Base-by-base conservation (phyloP, 2,329 filamentous ascomycete species). In the Colletotrichum zoysiae region DNA sequence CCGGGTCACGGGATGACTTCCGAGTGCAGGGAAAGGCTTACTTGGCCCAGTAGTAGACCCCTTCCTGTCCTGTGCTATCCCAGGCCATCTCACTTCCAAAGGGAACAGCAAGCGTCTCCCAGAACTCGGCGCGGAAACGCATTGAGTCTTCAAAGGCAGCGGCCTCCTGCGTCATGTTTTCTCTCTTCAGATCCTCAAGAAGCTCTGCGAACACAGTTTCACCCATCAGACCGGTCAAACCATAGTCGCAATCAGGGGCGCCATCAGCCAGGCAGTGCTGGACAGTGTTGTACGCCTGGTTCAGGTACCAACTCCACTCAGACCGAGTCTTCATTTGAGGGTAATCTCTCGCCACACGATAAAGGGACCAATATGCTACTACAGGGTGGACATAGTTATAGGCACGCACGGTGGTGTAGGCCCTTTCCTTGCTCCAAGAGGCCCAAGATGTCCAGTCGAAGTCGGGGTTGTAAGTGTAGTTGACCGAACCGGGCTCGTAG, bases 41-140 rank as follows among this genome's bases (percentile, higher is more conserved):
- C 83, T 84, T 85, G 7, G 84, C 81, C 88, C 88, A 90, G 71
- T 88, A 88, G 71, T 89, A 90, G 0, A 90, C 86, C 0, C 88
- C 88, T 76, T 91, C 88, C 73, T 91, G 88, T 0, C 87, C 88
- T 0, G 88, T 90, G 0, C 86, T 89, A 69, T 91, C 89, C 89
- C 89, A 91, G 0, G 88, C 85, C 86, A 89, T 88, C 76, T 90
- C 89, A 62, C 86, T 89, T 0, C 88, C 88, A 71, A 85, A 91
- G 0, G 89, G 89, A 6, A 87, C 85, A 9, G 82, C 81, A 63
- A 86, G 78, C 0, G 79, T 79, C n/a, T 86, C 77, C 88, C 89
- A 91, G 1, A 79, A 75, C 3, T 81, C 73, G 1, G 87, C 86
- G 1, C 88, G 83, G 4, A 77, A 78, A 18, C 80, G 82, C 88